Evolutionary conservation across 139 green algal genomes (phyloP).

Genomic region (Picochlorum sp.): DNA sequence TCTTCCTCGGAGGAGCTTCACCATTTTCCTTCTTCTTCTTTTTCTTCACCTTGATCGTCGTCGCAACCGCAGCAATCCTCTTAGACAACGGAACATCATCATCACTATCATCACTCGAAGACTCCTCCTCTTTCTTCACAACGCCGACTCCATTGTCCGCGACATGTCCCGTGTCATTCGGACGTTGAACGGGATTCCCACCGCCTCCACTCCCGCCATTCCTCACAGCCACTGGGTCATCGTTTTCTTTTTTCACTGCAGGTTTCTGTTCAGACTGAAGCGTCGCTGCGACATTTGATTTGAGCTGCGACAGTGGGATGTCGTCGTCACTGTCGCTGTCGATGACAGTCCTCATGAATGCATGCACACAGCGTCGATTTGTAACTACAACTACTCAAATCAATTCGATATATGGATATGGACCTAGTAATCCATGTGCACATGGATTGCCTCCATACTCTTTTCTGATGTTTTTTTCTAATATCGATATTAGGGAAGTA

Average conservation of each 20-base stretch:
- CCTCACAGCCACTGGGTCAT: not conserved
- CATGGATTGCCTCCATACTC: too few relatives aligned
- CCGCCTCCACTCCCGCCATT: not conserved
- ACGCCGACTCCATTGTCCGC: not conserved
- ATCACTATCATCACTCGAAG: slow-evolving; percentile 25
- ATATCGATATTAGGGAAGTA: too few relatives aligned
- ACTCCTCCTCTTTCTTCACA: slow-evolving; percentile 8
- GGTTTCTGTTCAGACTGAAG: slow-evolving; percentile 3
- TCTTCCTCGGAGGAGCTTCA: too few relatives aligned
- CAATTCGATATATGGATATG: too few relatives aligned
- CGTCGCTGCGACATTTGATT: not conserved
- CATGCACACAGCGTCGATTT: too few relatives aligned
- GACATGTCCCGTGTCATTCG: slow-evolving; percentile 20
- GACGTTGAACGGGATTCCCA: not conserved
- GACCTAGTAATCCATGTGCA: too few relatives aligned
- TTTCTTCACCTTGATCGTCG: not conserved
- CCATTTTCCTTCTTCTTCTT: not conserved
- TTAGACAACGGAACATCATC: slow-evolving; percentile 32
- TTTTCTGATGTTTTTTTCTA: too few relatives aligned
- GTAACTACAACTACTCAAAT: too few relatives aligned
- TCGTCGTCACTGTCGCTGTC: slow-evolving; percentile 32
- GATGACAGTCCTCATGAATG: slow-evolving; percentile 2
- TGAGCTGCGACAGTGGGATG: slow-evolving; percentile 25
- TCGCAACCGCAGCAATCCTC: not conserved
- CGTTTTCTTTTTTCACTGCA: not conserved